Base-by-base conservation (phyloP, 208 protist species). In the Acanthamoeba divionensis region DNA sequence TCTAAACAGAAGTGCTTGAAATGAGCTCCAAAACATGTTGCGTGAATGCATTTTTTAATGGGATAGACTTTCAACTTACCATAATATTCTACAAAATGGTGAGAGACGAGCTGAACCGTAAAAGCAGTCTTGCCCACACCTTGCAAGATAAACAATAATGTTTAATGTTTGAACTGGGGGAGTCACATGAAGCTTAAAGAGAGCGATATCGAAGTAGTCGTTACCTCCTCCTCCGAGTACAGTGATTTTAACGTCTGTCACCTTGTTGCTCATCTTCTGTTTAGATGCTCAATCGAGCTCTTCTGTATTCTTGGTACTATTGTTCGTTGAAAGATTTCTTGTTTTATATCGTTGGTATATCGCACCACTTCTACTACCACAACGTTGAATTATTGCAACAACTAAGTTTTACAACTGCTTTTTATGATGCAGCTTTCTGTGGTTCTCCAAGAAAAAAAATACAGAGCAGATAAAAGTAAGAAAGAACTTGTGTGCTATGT, bases 1-100 rank as follows among this genome's bases (percentile, higher is more conserved):
- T 21, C 7, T n/a, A 29, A 29, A 24, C 54, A 9, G 67, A 87
- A 45, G 48, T 18, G 31, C 12, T 31, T n/a, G 36, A 79, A 8
- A 79, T 7, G 10, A 29, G 47, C 13, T n/a, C 12, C 45, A 29
- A 21, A 45, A 31, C 52, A 0, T 29, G 41, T 13, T n/a, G 12
- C 44, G 29, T 26, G 33, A 63, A 26, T 65, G 15, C 2, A n/a
- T 10, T 9, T 18, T 15, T 38, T 2, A 48, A 4, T 50, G 31
- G n/a, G 60, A 55, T 62, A 50, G 71, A 82, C 60, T 62, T 82
- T 82, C 10, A 50, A 50, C 24, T 82, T n/a, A n/a, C n/a, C 71
- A 36, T 82, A 82, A 24, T 82, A 82, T 57, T 87, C 77, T n/a
- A 87, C 54, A 29, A 87, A 87, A 36, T 87, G 77, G 5, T 31